A percentile compares a stretch with the other conserved stretches of the same genome.
These are phyloP conservation scores for Meripilus lineatus DNA, from an alignment of 1,284 basidiomycete species.

Conservation along the genomic window DNA sequence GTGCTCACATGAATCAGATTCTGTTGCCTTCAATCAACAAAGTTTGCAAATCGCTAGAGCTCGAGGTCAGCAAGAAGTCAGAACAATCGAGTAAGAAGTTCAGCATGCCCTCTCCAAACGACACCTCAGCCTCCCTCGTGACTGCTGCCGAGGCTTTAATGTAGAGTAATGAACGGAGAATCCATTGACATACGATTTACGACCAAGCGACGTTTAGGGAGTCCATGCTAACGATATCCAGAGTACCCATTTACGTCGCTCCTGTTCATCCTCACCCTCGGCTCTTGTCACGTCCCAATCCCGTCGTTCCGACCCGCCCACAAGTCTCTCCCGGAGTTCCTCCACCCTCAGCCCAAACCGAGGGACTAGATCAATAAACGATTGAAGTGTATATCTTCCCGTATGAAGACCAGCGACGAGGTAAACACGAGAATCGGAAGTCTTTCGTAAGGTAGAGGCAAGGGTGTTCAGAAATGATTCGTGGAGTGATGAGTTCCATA, in stretches of 20 bases:
- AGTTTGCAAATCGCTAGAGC: no score
- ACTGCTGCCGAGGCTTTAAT: no score
- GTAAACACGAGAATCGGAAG: conserved; percentile 43
- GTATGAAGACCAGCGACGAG: conserved; percentile 71
- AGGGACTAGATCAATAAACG: conserved; percentile 43
- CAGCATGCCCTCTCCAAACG: no score
- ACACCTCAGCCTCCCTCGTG: no score
- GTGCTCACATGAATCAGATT: no score
- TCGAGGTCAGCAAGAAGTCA: no score
- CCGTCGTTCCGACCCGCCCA: conserved; percentile 32
- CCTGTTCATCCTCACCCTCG: conserved; percentile 53
- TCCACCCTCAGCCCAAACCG: conserved; percentile 42
- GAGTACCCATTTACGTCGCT: conserved; percentile 64
- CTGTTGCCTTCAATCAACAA: no score
- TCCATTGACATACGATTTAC: no score
- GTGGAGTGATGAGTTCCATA: conserved; percentile 68
- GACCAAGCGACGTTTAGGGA: no score
- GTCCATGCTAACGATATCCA: no score
- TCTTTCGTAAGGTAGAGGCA: conserved; percentile 38
- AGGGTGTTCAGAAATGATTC: conserved; percentile 48
- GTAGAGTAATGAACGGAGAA: no score
- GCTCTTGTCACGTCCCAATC: conserved; percentile 49
- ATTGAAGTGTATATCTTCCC: conserved; percentile 61
- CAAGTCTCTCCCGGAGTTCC: conserved; percentile 44
- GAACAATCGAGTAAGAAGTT: no score